Conservation (phyloP, 345 rosid genomes). For the Melaleuca quinquenervia region DNA sequence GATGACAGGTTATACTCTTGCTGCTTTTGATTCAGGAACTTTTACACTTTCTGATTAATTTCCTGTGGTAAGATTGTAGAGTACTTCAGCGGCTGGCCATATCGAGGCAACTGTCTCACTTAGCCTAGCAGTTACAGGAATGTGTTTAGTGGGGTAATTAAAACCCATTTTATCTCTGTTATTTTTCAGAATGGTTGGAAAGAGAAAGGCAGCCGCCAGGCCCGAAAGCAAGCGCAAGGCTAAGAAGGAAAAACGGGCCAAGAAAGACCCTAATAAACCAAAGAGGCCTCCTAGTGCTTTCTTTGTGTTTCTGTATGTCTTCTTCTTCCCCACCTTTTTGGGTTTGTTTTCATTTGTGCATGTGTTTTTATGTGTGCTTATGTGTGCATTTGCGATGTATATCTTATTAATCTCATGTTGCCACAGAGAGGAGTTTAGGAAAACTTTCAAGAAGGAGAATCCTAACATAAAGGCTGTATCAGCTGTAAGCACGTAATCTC, state of each 20-base stretch:
- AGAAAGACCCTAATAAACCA: slow-evolving; percentile 65
- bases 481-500: slow-evolving; percentile 35
- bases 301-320: slow-evolving; percentile 55
- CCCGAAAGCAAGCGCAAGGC: slow-evolving; percentile 17
- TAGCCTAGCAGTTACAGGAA: too few relatives aligned
- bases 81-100: not conserved
- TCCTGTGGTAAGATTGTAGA: not conserved
- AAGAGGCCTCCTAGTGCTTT: slow-evolving; percentile 75
- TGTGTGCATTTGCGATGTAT: not conserved
- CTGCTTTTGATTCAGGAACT: not conserved
- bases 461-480: slow-evolving; percentile 65
- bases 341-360: not conserved
- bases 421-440: slow-evolving; percentile 56
- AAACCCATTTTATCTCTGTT: not conserved
- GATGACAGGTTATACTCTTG: slow-evolving; percentile 18
- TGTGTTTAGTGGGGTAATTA: not conserved
- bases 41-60: not conserved
- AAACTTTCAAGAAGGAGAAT: slow-evolving; percentile 56
- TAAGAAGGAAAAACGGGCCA: slow-evolving; percentile 23
- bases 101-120: not conserved
- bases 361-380: not conserved
- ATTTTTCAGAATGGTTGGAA: slow-evolving; percentile 38
- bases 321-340: not conserved
- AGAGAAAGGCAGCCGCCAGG: slow-evolving; percentile 39
- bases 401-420: not conserved